Evolutionary conservation across 2,329 filamentous ascomycete genomes (phyloP).

Genomic region (Lachnellula suecica): DNA sequence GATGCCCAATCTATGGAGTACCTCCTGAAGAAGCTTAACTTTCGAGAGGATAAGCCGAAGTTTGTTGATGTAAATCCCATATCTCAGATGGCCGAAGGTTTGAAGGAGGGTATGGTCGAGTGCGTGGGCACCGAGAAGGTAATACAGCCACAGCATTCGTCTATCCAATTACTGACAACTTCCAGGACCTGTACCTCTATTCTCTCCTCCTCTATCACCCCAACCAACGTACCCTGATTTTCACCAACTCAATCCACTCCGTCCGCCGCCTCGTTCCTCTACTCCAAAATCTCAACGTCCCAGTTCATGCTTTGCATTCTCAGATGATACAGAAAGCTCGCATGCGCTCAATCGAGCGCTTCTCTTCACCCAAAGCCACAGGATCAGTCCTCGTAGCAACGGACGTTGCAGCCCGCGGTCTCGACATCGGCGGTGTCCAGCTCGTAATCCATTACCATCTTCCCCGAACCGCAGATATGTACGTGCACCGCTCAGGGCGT

Average conservation of each 20-base stretch:
- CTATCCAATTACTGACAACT: constrained; percentile 19
- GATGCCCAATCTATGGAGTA: constrained; percentile 89
- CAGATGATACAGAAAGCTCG: constrained; percentile 96
- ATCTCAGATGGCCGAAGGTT: constrained; percentile 80
- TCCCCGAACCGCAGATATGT: constrained; percentile 85
- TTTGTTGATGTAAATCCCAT: constrained; percentile 91
- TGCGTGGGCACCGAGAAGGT: constrained; percentile 93
- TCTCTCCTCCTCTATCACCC: constrained; percentile 80
- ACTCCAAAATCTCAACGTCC: constrained; percentile 77
- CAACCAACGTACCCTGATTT: constrained; percentile 79
- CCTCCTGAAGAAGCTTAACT: constrained; percentile 84
- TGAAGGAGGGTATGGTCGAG: constrained; percentile 89
- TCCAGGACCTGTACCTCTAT: constrained; percentile 87
- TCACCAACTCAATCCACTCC: constrained; percentile 93
- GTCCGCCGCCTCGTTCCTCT: constrained; percentile 84
- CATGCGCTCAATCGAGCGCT: constrained; percentile 87
- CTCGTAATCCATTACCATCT: constrained; percentile 95
- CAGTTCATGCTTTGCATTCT: constrained; percentile 79
- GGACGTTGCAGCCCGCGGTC: constrained; percentile 87
- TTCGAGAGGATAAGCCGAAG: constrained; percentile 78
- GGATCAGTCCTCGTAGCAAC: constrained; percentile 80
- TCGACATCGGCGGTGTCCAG: constrained; percentile 89
- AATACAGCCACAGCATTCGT: constrained; percentile 20
- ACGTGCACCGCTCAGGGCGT: constrained; percentile 92
- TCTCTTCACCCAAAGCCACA: constrained; percentile 61